A percentile compares a stretch with the other conserved stretches of the same genome.
Evolutionary conservation across 2,329 filamentous ascomycete species (phyloP).

Genomic region (Zymoseptoria crescenta): DNA sequence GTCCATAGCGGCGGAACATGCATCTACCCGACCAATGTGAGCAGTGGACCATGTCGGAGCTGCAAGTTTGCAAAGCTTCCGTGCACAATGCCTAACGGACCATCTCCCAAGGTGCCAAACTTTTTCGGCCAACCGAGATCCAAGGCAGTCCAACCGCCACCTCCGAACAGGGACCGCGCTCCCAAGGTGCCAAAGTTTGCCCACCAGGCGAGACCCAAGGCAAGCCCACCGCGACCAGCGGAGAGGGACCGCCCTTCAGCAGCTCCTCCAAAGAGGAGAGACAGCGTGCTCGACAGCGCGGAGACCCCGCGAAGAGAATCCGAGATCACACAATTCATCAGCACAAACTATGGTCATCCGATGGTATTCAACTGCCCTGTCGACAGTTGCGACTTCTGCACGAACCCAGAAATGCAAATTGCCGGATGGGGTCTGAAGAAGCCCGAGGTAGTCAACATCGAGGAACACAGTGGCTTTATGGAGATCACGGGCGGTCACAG

Average conservation of each 20-base stretch:
- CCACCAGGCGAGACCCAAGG: too few relatives aligned
- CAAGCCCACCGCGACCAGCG: too few relatives aligned
- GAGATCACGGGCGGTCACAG: slow-evolving; percentile 29
- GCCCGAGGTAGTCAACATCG: slow-evolving; percentile 27
- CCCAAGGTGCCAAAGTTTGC: too few relatives aligned
- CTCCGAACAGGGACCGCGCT: too few relatives aligned
- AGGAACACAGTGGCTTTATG: slow-evolving; percentile 28
- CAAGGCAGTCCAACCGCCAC: too few relatives aligned
- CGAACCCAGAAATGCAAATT: slow-evolving; percentile 30
- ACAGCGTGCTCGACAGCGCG: background rate
- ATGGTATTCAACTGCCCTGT: slow-evolving; percentile 32
- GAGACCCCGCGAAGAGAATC: background rate
- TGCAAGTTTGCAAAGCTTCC: slow-evolving; percentile 5
- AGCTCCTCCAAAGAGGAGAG: slow-evolving; percentile 1
- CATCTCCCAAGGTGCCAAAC: background rate
- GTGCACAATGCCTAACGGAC: slow-evolving; percentile 3
- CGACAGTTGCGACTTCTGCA: slow-evolving; percentile 36
- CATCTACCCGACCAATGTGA: slow-evolving; percentile 2
- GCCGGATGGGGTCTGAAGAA: slow-evolving; percentile 27
- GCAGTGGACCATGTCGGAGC: slow-evolving; percentile 10
- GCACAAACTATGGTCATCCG: slow-evolving; percentile 35
- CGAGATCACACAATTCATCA: slow-evolving; percentile 13
- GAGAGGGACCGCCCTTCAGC: too few relatives aligned
- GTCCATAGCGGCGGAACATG: slow-evolving; percentile 9
- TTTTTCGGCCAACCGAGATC: too few relatives aligned